Conservation (phyloP, 306 rosid species). For the Castanea crenata region DNA sequence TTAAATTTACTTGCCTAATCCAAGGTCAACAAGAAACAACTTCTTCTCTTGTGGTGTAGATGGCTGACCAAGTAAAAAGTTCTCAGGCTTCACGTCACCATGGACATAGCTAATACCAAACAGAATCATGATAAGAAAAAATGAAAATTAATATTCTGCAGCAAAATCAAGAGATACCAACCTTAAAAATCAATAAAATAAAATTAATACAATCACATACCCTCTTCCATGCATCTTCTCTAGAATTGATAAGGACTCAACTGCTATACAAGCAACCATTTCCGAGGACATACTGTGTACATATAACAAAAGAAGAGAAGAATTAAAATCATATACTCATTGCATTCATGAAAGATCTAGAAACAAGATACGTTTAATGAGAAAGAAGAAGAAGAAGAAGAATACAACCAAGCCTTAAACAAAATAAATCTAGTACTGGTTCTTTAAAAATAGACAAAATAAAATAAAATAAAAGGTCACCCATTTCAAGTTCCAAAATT, state of each 20-base stretch:
- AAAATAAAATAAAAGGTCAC: not conserved
- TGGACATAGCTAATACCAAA: constrained; percentile 72
- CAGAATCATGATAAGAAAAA: not conserved
- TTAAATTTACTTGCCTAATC: constrained; percentile 60
- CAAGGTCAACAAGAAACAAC: constrained; percentile 92
- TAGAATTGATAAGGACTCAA: constrained; percentile 85
- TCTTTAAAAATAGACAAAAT: not conserved
- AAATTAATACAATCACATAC: constrained; percentile 38
- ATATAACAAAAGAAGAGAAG: not conserved
- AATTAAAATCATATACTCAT: not conserved
- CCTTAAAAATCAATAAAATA: not conserved
- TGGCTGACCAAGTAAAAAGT: constrained; percentile 97
- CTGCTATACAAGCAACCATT: constrained; percentile 97
- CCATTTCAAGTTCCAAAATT: not conserved
- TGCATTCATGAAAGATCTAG: not conserved
- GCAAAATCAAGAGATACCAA: not conserved
- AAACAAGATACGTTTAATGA: not conserved
- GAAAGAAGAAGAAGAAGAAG: not conserved
- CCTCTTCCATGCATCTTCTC: constrained; percentile 92
- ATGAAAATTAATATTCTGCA: not conserved
- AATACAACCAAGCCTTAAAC: not conserved
- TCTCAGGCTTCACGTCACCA: constrained; percentile 97
- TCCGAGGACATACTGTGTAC: constrained; percentile 78
- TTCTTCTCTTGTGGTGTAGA: constrained; percentile 86
- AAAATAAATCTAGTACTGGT: not conserved